These are phyloP conservation scores for Graphilbum ipis-grandicollis DNA, from an alignment of 2,329 filamentous ascomycete species.

Conservation along the genomic window DNA sequence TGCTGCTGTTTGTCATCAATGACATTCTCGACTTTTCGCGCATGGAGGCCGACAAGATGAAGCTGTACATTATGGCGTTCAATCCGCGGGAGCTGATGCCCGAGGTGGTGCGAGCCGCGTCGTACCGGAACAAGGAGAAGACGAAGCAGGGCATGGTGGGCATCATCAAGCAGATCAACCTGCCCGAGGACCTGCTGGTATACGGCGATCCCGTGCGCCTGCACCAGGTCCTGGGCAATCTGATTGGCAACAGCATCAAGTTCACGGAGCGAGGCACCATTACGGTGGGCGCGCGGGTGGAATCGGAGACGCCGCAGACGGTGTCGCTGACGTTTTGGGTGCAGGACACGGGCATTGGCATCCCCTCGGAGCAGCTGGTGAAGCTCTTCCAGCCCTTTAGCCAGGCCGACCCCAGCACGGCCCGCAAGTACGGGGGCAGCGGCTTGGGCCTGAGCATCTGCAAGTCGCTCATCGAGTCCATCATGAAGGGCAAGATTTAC, in stretches of 20 bases:
- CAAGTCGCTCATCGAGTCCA: conserved; percentile 83
- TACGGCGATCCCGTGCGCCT: conserved; percentile 49
- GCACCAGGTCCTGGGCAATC: conserved; percentile 58
- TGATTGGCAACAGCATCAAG: conserved; percentile 86
- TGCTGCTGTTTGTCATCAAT: conserved; percentile 82
- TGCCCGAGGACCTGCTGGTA: conserved; percentile 54
- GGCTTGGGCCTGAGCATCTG: conserved; percentile 85
- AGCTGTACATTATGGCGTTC: conserved; percentile 56
- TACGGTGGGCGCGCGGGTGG: conserved; percentile 61
- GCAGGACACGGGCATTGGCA: conserved; percentile 79
- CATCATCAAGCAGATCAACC: conserved; percentile 52
- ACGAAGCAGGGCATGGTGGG: conserved; percentile 43
- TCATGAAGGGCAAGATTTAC: conserved; percentile 74
- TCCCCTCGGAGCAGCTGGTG: conserved; percentile 62
- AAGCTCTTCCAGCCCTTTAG: conserved; percentile 88
- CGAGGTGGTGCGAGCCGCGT: conserved; percentile 47
- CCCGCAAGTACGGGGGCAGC: conserved; percentile 79
- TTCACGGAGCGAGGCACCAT: conserved; percentile 80
- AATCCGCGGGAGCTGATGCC: conserved; percentile 50
- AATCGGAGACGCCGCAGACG: conserved; percentile 50
- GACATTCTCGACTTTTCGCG: conserved; percentile 94
- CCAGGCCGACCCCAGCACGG: conserved; percentile 80
- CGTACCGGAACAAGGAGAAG: conserved; percentile 48
- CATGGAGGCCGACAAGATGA: conserved; percentile 76
- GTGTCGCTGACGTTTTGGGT: conserved; percentile 74